Evolutionary conservation across 805 yeast genomes (phyloP).

Genomic region (Barnettozyma botsteinii): DNA sequence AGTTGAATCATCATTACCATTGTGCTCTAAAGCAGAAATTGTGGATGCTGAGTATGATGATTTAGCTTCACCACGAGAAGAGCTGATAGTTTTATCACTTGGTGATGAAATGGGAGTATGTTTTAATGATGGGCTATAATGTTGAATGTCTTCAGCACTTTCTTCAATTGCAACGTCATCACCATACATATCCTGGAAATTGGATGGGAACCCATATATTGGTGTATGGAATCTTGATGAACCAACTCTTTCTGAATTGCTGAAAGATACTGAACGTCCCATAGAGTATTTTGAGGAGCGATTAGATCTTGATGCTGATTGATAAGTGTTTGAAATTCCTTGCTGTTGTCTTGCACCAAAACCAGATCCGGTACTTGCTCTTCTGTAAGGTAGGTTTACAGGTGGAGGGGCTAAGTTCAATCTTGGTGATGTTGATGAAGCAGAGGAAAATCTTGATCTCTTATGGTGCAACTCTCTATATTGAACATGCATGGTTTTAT

Average conservation of each 20-base stretch:
- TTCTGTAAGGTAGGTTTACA: conserved; percentile 50
- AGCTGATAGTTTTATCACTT: conserved; percentile 18
- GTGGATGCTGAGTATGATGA: conserved; percentile 23
- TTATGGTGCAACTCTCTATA: conserved; percentile 54
- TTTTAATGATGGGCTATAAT: conserved; percentile 12
- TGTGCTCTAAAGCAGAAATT: conserved; percentile 19
- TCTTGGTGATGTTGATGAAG: conserved; percentile 27
- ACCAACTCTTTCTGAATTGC: not conserved
- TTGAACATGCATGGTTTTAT: conserved; percentile 79
- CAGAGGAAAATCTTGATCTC: conserved; percentile 17
- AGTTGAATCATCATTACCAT: conserved; percentile 13
- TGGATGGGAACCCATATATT: conserved; percentile 7
- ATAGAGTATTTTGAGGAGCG: conserved; percentile 8
- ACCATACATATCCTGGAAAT: not conserved
- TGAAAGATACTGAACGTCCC: conserved; percentile 21
- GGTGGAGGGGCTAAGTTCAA: conserved; percentile 78
- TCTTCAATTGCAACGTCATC: conserved; percentile 2
- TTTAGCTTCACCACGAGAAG: conserved; percentile 24
- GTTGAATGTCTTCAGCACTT: not conserved
- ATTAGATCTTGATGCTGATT: conserved; percentile 4
- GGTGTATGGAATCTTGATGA: conserved; percentile 10
- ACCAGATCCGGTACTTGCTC: conserved; percentile 29
- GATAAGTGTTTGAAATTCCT: conserved; percentile 2
- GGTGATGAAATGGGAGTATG: conserved; percentile 25
- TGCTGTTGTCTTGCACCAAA: conserved; percentile 6